Base-by-base conservation (phyloP, 768 basidiomycete species). In the Termitomyces sp. region DNA sequence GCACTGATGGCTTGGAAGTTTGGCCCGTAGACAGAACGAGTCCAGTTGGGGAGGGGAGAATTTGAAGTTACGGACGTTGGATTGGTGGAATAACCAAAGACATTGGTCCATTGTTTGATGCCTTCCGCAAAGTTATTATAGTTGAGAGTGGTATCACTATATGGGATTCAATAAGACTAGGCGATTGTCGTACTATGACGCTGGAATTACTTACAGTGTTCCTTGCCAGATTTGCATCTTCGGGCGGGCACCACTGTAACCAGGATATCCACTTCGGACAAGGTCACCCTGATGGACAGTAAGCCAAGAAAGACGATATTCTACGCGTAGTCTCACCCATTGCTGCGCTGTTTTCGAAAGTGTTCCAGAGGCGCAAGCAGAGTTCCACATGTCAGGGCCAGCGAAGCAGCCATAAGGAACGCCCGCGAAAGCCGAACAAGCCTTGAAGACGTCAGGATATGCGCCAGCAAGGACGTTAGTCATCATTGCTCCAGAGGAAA, bases 401-500 rank as follows among this genome's bases (percentile, higher is more conserved):
- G 76, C 77, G 70, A 84, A 84, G 71, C 83, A 85, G 5, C 76
- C 82, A 61, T 77, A 83, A 6, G 83, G 77, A 37, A 84, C 83
- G 48, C 83, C 83, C 36, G 83, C 80, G 69, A 78, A 81, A 17
- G 75, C 78, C 38, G 78, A 63, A 34, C 78, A 80, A n/a, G 81
- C 84, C 40, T 64, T 61, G 73, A 83, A 82, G 47, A 86, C 67
- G 57, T 85, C 80, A 10, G 83, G 83, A 71, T 85, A 84, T 10
- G 81, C 78, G 31, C 81, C 83, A 47, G 73, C 71, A 42, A 85
- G 72, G 32, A 84, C 83, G 63, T 80, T 82, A 58, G 83, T 84
- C 83, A 85, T 85, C 84, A 85, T 86, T 0, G 77, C 79, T 40
- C 83, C 84, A 5, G 82, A 84, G 2, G 79, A 80, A 1, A 77